Evolutionary conservation across 345 rosid genomes (phyloP).

Genomic region (Hibiscus syriacus): DNA sequence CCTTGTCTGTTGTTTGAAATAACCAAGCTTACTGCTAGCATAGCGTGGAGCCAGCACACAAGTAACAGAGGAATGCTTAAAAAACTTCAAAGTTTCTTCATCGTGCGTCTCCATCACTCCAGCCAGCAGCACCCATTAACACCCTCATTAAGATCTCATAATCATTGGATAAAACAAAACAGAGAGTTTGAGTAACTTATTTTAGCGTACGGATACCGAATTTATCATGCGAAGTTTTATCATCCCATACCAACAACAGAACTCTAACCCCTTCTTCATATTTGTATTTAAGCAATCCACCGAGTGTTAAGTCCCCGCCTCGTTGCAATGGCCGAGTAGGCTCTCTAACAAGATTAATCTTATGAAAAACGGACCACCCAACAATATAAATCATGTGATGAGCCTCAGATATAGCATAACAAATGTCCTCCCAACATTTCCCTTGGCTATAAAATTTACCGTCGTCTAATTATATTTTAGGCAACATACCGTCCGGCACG

Average conservation of each 20-base stretch:
- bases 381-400: constrained; percentile 84
- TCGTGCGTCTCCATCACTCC: too few species aligned
- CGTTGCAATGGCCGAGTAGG: constrained; percentile 52
- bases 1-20: too few species aligned
- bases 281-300: constrained; percentile 87
- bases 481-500: constrained; percentile 35
- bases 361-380: constrained; percentile 88
- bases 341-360: constrained; percentile 78
- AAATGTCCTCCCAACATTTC: constrained; percentile 93
- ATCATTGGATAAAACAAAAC: too few species aligned
- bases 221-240: constrained; percentile 67
- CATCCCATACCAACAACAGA: constrained; percentile 85
- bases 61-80: too few species aligned
- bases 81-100: too few species aligned
- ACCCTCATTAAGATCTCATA: too few species aligned
- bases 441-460: constrained; percentile 39
- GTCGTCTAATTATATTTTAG: constrained; percentile 38
- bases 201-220: constrained; percentile 51
- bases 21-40: too few species aligned
- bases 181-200: too few species aligned
- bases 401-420: constrained; percentile 80
- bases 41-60: too few species aligned
- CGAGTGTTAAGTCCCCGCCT: constrained; percentile 73
- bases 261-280: constrained; percentile 92
- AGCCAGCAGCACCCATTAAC: too few species aligned